Evolutionary conservation across 1,284 basidiomycete genomes (phyloP), one percentile per base, ranked within the genome.

Genomic region (Ustilago shanxiensis): DNA sequence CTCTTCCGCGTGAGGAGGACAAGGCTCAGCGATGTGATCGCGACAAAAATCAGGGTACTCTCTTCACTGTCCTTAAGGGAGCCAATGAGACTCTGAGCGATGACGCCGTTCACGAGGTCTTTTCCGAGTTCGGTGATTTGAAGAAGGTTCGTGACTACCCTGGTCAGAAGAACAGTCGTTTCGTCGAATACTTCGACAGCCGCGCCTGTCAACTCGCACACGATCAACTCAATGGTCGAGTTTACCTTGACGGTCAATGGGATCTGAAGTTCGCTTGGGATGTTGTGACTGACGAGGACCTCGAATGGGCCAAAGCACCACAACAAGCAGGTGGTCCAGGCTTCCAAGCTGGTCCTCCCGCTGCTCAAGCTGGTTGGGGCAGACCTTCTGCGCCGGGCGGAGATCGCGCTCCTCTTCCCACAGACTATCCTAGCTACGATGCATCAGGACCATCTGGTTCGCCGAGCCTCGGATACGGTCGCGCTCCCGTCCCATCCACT

Each of bases 221-320:
- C 77, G 93, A 97, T 79, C 89, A 90, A 33, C 88, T 98, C 81
- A 89, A 92, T 53, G 91, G 92, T 62, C 90, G 92, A 85, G 88
- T 90, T 1, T 89, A 95, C 66, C 91, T 93, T 83, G 94, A 94
- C 79, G 95, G 95, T 18, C 90, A 92, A 0, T 92, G 98, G 90
- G 92, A 95, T 53, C 90, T 98, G 56, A 89, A 90, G 2, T 94
- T 93, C 80, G 92, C 93, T n/a, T 97, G 94, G 92, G 95, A 98
- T 75, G 70, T 81, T 7, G 72, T 77, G 31, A 81, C 77, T 45
- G 77, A 79, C 22, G 82, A 80, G 20, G 77, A 80, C 50, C 51
- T 70, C 5, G 77, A 79, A 13, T 75, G 76, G 56, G 79, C 72
- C 55, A 71, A 74, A 24, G 14, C 22, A 22, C 62, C 68, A 8